phyloP scores from a whole-genome alignment of 2,329 filamentous ascomycete species.

The Diaporthe vaccinii region DNA sequence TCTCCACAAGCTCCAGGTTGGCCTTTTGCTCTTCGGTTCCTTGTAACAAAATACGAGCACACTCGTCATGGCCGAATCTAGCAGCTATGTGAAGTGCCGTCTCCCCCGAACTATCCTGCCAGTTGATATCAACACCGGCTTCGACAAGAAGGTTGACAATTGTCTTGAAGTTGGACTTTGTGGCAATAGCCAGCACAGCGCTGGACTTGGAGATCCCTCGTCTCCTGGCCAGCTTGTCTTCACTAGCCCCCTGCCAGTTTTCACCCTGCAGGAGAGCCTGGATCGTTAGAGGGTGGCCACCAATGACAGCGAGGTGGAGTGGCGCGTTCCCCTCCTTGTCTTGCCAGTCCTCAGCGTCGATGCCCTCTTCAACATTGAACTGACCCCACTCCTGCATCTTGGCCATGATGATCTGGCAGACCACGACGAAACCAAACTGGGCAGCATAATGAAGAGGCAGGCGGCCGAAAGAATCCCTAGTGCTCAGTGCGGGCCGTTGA shows the following conservation, averaged over 20 bases:
- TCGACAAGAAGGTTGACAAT: constrained; percentile 92
- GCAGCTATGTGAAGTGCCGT: constrained; percentile 93
- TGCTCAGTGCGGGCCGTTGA: constrained; percentile 77
- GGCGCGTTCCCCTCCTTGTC: constrained; percentile 93
- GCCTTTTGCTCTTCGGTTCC: constrained; percentile 79
- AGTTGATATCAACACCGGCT: constrained; percentile 93
- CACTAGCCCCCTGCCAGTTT: constrained; percentile 76
- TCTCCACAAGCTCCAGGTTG: constrained; percentile 82
- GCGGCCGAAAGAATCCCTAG: constrained; percentile 83
- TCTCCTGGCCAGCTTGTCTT: constrained; percentile 74
- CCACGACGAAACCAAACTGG: constrained; percentile 92
- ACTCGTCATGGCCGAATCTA: constrained; percentile 86
- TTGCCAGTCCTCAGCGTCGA: constrained; percentile 91
- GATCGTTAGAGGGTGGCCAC: constrained; percentile 89
- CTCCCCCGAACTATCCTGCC: constrained; percentile 90
- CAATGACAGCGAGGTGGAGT: constrained; percentile 91
- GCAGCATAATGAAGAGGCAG: constrained; percentile 93
- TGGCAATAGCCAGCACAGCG: constrained; percentile 87
- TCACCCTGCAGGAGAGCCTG: constrained; percentile 84
- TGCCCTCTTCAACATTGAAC: constrained; percentile 86
- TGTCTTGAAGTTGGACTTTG: constrained; percentile 85
- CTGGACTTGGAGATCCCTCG: constrained; percentile 85
- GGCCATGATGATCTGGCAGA: constrained; percentile 88
- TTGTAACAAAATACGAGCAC: constrained; percentile 80
- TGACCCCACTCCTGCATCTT: constrained; percentile 91